phyloP scores from a whole-genome alignment of 1,284 basidiomycete species.

The Ganoderma sinense region DNA sequence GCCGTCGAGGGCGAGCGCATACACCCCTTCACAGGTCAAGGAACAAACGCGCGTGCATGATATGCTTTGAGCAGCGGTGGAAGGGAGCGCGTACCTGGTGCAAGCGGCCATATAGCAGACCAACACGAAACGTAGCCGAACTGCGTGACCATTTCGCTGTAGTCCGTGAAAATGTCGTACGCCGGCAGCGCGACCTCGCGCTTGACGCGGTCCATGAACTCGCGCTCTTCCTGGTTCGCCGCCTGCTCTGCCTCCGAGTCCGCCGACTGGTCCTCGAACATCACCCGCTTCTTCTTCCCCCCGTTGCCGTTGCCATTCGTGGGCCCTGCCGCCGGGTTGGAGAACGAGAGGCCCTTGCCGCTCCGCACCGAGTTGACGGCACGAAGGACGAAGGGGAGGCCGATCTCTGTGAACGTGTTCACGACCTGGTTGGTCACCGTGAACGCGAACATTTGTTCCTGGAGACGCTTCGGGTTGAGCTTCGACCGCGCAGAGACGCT shows the following conservation, averaged over 20 bases:
- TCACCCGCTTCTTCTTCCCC: constrained; percentile 70
- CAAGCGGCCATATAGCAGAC: constrained; percentile 95
- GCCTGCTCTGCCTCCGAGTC: constrained; percentile 35
- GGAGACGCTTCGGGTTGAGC: constrained; percentile 75
- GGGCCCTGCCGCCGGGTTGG: constrained; percentile 31
- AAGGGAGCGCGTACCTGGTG: constrained; percentile 62
- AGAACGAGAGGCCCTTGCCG: constrained; percentile 43
- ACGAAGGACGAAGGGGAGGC: constrained; percentile 83
- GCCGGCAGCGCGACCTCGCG: constrained; percentile 83
- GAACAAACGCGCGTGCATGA: neutral
- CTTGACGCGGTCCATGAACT: constrained; percentile 81
- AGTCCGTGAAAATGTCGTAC: constrained; percentile 86
- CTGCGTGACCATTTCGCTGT: constrained; percentile 95
- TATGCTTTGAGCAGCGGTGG: neutral
- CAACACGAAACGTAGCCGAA: constrained; percentile 94
- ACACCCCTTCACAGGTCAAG: neutral
- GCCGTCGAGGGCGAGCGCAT: neutral
- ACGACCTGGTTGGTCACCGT: constrained; percentile 92
- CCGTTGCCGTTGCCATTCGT: constrained; percentile 29
- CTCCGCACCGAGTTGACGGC: constrained; percentile 60
- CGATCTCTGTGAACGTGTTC: constrained; percentile 85
- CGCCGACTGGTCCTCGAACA: constrained; percentile 70
- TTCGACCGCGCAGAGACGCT: constrained; percentile 56
- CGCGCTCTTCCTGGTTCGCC: constrained; percentile 67
- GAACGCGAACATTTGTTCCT: constrained; percentile 95